Percentiles rank a stretch among this genome's conserved stretches.
phyloP scores from a whole-genome alignment of 192 early-diverging fungal species.

The Geosiphon pyriformis region DNA sequence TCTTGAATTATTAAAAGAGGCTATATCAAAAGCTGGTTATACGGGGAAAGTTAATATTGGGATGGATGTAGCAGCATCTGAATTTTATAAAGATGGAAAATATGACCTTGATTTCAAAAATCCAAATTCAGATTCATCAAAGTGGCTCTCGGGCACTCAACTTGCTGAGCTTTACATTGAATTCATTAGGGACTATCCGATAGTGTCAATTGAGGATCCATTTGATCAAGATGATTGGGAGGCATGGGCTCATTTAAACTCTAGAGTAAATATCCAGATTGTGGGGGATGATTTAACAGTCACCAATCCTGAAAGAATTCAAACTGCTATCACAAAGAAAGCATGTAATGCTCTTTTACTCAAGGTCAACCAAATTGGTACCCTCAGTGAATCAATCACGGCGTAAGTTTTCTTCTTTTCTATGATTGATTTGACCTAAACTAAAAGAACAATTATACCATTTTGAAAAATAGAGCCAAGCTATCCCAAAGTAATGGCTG shows the following conservation, averaged over 20 bases:
- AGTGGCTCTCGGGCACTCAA: slow-evolving; percentile 68
- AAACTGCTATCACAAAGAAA: slow-evolving; percentile 88
- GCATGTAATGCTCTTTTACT: slow-evolving; percentile 90
- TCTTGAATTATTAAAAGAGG: slow-evolving; percentile 82
- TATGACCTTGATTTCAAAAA: slow-evolving; percentile 99
- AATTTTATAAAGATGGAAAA: slow-evolving; percentile 96
- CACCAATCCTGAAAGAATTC: slow-evolving; percentile 93
- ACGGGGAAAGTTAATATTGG: slow-evolving; percentile 94
- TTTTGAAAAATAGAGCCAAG: slow-evolving; percentile 33
- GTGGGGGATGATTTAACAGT: slow-evolving; percentile 98
- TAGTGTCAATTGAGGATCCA: slow-evolving; percentile 97
- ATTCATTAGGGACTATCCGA: slow-evolving; percentile 79
- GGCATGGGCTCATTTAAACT: slow-evolving; percentile 78
- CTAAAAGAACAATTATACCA: not conserved
- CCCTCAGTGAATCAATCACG: slow-evolving; percentile 88
- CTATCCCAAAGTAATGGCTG: slow-evolving; percentile 82
- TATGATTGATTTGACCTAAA: not conserved
- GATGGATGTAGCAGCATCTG: slow-evolving; percentile 97
- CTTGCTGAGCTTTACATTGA: slow-evolving; percentile 81
- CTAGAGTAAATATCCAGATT: slow-evolving; percentile 67
- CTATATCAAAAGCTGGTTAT: slow-evolving; percentile 94
- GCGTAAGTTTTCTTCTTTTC: slow-evolving; percentile 21
- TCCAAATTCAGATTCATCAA: slow-evolving; percentile 69
- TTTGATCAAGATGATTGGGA: slow-evolving; percentile 99
- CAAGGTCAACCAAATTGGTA: slow-evolving; percentile 99